Conservation (phyloP, 2,329 filamentous ascomycete species). For the Fusarium torulosum region DNA sequence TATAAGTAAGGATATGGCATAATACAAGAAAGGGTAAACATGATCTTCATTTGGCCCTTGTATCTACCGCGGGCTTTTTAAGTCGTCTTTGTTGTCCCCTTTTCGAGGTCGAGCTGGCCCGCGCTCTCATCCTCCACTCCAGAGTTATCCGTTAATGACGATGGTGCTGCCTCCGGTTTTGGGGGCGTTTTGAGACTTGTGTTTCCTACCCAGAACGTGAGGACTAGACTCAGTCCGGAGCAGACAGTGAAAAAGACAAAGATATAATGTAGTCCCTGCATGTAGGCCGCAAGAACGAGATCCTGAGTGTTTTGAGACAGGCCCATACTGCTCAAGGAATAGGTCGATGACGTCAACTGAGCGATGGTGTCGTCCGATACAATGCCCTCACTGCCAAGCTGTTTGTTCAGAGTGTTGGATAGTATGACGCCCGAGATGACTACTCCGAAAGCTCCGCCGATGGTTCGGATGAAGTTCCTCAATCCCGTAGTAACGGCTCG, state of each 20-base stretch:
- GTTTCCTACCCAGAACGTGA: slow-evolving; percentile 10
- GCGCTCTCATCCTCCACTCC: neutral
- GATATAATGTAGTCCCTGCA: neutral
- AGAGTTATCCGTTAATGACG: neutral
- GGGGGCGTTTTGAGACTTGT: neutral
- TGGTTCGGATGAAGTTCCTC: no score
- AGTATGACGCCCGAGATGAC: slow-evolving; percentile 1
- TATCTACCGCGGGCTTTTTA: no score
- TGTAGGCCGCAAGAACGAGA: neutral
- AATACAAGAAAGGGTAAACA: no score
- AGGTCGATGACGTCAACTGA: slow-evolving; percentile 6
- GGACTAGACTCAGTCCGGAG: neutral
- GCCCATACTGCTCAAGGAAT: neutral
- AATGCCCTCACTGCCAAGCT: neutral
- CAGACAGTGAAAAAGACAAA: slow-evolving; percentile 10
- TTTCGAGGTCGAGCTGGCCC: neutral
- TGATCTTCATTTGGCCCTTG: no score
- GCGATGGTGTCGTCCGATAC: neutral
- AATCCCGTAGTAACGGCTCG: slow-evolving; percentile 6
- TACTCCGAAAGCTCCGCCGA: neutral
- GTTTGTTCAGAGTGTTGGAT: neutral
- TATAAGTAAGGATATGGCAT: no score
- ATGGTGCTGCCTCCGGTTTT: neutral
- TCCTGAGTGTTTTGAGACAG: neutral
- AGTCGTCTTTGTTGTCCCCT: neutral